These are phyloP conservation scores for Epipyxis sp. DNA, from an alignment of 108 stramenopile species.

Conservation along the genomic window DNA sequence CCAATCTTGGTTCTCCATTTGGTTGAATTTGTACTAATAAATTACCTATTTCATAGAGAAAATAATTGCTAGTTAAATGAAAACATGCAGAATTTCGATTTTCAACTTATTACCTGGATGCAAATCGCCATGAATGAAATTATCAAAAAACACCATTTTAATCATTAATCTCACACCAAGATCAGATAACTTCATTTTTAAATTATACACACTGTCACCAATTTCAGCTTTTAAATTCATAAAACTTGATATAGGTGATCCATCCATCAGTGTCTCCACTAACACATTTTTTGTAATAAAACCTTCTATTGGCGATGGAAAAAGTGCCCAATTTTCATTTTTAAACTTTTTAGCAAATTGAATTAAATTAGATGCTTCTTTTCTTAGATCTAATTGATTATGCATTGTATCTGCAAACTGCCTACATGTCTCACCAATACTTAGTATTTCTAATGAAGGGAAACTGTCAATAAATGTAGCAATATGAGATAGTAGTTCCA, in stretches of 20 bases:
- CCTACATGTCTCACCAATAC: constrained; percentile 68
- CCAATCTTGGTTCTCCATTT: constrained; percentile 37
- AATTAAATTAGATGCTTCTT: constrained; percentile 64
- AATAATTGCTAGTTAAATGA: constrained; percentile 78
- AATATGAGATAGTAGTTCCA: constrained; percentile 69
- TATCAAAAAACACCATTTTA: constrained; percentile 80
- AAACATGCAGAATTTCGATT: constrained; percentile 65
- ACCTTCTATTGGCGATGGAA: constrained; percentile 69
- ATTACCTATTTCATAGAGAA: constrained; percentile 18
- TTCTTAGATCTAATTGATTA: constrained; percentile 74
- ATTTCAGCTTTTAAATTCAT: constrained; percentile 10
- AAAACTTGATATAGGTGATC: constrained; percentile 71
- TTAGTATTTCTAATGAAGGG: constrained; percentile 16
- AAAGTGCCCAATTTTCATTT: constrained; percentile 61
- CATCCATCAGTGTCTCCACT: constrained; percentile 77
- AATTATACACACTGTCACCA: constrained; percentile 45
- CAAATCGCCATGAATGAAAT: constrained; percentile 71
- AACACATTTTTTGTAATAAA: constrained; percentile 66
- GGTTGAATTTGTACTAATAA: constrained; percentile 17
- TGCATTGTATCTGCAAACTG: constrained; percentile 77
- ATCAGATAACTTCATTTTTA: constrained; percentile 62
- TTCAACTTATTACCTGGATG: constrained; percentile 71
- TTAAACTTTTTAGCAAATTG: constrained; percentile 58
- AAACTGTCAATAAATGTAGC: constrained; percentile 61
- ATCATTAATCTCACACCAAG: constrained; percentile 71